phyloP scores from a whole-genome alignment of 2,329 filamentous ascomycete genomes.

The Rutstroemia sydowiana region DNA sequence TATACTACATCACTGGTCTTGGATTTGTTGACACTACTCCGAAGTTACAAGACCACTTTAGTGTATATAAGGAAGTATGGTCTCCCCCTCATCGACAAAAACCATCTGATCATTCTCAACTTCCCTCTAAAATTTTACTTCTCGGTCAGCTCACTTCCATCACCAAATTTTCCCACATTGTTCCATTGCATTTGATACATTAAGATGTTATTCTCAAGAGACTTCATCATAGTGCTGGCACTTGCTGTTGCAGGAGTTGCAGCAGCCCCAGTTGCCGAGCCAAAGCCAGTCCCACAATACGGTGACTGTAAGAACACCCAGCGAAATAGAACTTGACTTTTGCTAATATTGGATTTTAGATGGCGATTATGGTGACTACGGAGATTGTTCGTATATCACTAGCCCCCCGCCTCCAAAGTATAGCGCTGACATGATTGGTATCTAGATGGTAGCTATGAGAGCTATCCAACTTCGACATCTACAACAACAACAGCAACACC shows the following conservation, averaged over 20 bases:
- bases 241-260: neutral
- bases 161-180: neutral
- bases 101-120: neutral
- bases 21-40: too few species aligned
- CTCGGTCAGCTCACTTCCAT: neutral
- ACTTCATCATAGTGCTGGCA: slow-evolving; percentile 7
- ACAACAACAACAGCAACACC: neutral
- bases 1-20: too few species aligned
- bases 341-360: neutral
- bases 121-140: neutral
- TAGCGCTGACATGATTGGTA: neutral
- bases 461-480: neutral
- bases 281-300: neutral
- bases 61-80: too few species aligned
- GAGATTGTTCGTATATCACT: neutral
- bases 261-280: slow-evolving; percentile 3
- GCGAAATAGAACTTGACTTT: neutral
- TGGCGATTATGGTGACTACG: neutral
- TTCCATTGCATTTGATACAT: neutral
- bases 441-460: slow-evolving; percentile 5
- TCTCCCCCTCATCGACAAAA: too few species aligned
- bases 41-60: too few species aligned
- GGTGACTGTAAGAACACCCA: neutral
- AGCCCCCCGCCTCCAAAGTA: neutral
- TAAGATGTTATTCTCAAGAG: slow-evolving; percentile 10